Conservation (phyloP, 2,329 filamentous ascomycete genomes). For the Fusarium pilosicola region DNA sequence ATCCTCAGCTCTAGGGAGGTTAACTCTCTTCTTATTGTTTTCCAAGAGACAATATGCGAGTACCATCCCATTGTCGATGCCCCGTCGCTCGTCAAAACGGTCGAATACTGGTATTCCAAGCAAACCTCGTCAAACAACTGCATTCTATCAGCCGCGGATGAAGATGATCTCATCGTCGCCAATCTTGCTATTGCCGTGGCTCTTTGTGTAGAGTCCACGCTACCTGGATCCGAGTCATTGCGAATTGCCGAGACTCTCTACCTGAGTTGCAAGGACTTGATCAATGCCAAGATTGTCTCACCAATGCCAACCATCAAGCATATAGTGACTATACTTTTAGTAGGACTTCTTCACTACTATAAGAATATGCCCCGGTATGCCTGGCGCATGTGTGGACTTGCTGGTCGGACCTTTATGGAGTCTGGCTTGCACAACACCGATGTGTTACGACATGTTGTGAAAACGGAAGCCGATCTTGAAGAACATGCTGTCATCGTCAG, state of each 20-base stretch:
- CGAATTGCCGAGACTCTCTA: not conserved
- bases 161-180: not conserved
- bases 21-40: not conserved
- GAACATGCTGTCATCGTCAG: not conserved
- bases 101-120: not conserved
- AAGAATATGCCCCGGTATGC: conserved; percentile 2
- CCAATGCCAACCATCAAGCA: not conserved
- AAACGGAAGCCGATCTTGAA: not conserved
- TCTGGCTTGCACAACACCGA: not conserved
- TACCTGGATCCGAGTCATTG: not conserved
- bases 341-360: not conserved
- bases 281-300: not conserved
- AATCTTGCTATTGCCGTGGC: not conserved
- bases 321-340: not conserved
- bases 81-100: not conserved
- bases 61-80: not conserved
- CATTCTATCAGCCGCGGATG: not conserved
- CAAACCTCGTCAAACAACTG: not conserved
- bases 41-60: not conserved
- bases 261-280: not conserved
- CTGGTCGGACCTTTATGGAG: not conserved
- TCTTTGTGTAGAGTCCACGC: not conserved
- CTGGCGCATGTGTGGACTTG: conserved; percentile 1
- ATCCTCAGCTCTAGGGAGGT: not conserved
- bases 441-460: not conserved